phyloP scores from a whole-genome alignment of 2,329 filamentous ascomycete species.

The Xylariaceae sp. region DNA sequence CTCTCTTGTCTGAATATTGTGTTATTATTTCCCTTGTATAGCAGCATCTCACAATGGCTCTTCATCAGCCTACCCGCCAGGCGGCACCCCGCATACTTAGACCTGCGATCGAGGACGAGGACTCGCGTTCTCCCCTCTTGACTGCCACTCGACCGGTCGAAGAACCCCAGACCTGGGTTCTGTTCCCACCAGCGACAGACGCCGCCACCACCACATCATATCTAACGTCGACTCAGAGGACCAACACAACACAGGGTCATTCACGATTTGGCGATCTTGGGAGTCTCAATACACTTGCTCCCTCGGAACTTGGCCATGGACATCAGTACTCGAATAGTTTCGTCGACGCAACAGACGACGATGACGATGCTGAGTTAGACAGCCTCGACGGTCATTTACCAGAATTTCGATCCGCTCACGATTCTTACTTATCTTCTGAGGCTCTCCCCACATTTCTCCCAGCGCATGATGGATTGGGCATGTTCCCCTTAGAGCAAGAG shows the following conservation, averaged over 20 bases:
- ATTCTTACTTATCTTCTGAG: conserved; percentile 36
- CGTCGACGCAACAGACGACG: conserved; percentile 38
- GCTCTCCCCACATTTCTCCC: conserved; percentile 68
- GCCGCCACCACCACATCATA: conserved; percentile 54
- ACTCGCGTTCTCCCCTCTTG: conserved; percentile 34
- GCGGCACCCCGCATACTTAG: conserved; percentile 45
- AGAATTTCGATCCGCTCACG: conserved; percentile 67
- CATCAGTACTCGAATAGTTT: conserved; percentile 37
- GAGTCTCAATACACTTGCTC: conserved; percentile 65
- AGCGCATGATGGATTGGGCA: conserved; percentile 84
- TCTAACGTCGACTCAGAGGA: conserved; percentile 61
- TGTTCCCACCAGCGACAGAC: conserved; percentile 74
- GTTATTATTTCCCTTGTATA: not conserved
- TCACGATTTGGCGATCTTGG: conserved; percentile 77
- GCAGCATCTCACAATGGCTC: conserved; percentile 43
- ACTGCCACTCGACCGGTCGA: conserved; percentile 43
- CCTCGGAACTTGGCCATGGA: conserved; percentile 50
- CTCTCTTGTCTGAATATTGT: not conserved
- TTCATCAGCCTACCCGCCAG: conserved; percentile 55
- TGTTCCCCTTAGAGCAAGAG: conserved; percentile 64
- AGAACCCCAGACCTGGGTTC: conserved; percentile 88
- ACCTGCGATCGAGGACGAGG: conserved; percentile 35
- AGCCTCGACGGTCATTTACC: conserved; percentile 88
- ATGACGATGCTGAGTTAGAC: conserved; percentile 76
- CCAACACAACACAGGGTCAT: conserved; percentile 60